phyloP scores from a whole-genome alignment of 805 yeast species.

The Lipomyces starkeyi region DNA sequence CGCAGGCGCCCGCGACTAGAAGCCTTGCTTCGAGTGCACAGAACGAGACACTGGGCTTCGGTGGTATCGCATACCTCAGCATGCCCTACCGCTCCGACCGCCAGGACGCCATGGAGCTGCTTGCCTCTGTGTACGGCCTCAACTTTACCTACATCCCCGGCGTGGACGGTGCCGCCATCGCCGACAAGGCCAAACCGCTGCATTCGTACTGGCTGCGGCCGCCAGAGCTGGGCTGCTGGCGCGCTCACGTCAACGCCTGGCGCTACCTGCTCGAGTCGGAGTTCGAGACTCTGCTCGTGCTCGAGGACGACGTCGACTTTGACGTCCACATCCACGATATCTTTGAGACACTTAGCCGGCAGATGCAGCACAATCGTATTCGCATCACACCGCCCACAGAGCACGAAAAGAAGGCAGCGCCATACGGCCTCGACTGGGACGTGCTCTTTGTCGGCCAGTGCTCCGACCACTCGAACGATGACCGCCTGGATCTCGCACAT shows the following conservation, averaged over 20 bases:
- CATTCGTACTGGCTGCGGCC: conserved; percentile 15
- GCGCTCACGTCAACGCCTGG: conserved; percentile 32
- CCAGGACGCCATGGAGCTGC: conserved; percentile 27
- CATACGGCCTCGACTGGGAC: conserved; percentile 34
- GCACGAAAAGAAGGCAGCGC: conserved; percentile 21
- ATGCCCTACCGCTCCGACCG: conserved; percentile 31
- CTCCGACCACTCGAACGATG: conserved; percentile 19
- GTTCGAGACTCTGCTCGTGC: conserved; percentile 24
- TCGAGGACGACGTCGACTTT: conserved; percentile 33
- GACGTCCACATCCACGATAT: conserved; percentile 27
- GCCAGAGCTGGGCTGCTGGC: conserved; percentile 30
- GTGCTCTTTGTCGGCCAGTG: conserved; percentile 29
- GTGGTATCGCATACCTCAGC: conserved; percentile 25
- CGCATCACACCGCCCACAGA: conserved; percentile 22
- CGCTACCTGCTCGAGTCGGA: conserved; percentile 24
- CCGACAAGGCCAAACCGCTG: conserved; percentile 25
- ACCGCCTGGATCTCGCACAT: conserved; percentile 25
- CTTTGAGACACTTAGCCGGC: conserved; percentile 18
- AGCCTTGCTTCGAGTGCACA: conserved; percentile 8
- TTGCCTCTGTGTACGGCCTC: conserved; percentile 21
- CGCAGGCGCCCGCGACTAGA: not conserved
- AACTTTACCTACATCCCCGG: conserved; percentile 23
- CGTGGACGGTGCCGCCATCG: conserved; percentile 18
- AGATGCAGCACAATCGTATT: conserved; percentile 28
- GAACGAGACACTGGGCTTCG: conserved; percentile 29